These are phyloP conservation scores for Neurospora africana DNA, from an alignment of 495 filamentous ascomycete genomes.

Conservation along the genomic window DNA sequence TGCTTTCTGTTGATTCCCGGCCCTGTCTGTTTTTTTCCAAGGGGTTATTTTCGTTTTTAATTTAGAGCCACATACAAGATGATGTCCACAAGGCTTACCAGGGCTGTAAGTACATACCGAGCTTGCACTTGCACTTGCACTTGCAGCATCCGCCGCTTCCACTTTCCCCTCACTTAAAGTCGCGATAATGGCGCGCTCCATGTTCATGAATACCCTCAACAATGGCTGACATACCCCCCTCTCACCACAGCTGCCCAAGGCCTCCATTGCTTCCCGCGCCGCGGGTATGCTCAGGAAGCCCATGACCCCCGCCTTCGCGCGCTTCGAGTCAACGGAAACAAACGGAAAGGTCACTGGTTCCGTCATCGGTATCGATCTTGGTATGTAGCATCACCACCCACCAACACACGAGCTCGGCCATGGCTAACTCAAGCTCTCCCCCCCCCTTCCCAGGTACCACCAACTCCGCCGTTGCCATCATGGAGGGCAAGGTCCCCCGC, in stretches of 20 bases:
- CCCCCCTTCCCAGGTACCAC: constrained; percentile 59
- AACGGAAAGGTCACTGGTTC: constrained; percentile 81
- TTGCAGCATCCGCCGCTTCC: background rate
- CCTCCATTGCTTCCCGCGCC: constrained; percentile 45
- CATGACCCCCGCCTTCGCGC: constrained; percentile 39
- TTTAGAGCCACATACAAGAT: constrained; percentile 41
- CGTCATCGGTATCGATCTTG: constrained; percentile 98
- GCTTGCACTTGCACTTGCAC: background rate
- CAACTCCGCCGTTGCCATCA: constrained; percentile 94
- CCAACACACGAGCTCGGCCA: background rate
- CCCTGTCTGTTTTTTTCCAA: constrained; percentile 18
- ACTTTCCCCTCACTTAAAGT: constrained; percentile 7
- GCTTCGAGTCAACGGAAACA: constrained; percentile 61
- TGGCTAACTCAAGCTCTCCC: constrained; percentile 16
- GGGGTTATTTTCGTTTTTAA: constrained; percentile 18
- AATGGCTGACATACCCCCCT: background rate
- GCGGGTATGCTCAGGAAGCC: constrained; percentile 43
- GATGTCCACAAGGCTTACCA: constrained; percentile 52
- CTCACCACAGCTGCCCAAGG: constrained; percentile 40
- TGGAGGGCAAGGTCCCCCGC: constrained; percentile 90
- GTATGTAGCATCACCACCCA: constrained; percentile 41
- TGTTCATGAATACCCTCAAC: constrained; percentile 7
- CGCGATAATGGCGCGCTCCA: background rate
- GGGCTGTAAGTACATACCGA: constrained; percentile 48
- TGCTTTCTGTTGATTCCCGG: constrained; percentile 19